Conservation (phyloP, 306 rosid species). For the Pyrus pyrifolia region DNA sequence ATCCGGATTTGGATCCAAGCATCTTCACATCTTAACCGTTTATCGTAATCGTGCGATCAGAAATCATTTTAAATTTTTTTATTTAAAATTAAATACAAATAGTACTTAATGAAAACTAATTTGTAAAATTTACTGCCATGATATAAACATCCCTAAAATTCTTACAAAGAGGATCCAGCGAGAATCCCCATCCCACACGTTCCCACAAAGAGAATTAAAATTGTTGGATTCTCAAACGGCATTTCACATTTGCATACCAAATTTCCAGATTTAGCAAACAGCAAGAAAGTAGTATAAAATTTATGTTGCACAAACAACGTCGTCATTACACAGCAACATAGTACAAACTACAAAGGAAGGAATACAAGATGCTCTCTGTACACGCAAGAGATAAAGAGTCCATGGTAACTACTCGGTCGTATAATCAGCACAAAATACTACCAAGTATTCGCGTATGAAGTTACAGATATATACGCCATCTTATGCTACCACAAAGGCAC, state of each 20-base stretch:
- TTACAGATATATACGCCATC: neutral
- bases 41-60: fast-evolving
- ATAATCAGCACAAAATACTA: neutral
- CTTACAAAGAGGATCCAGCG: fast-evolving
- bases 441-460: neutral
- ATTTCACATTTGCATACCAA: neutral
- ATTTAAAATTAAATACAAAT: too few species aligned
- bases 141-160: too few species aligned
- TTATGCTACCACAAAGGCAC: constrained; percentile 66
- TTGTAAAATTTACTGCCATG: too few species aligned
- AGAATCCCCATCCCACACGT: too few species aligned
- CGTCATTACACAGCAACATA: neutral
- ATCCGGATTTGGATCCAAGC: fast-evolving
- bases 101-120: too few species aligned
- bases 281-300: neutral
- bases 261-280: neutral
- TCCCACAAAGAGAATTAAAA: too few species aligned
- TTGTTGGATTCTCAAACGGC: too few species aligned
- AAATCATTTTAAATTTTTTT: too few species aligned
- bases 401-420: neutral
- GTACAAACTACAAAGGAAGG: neutral
- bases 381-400: neutral
- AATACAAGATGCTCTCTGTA: neutral
- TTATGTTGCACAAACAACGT: neutral
- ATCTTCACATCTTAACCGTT: fast-evolving